Evolutionary conservation across 1,284 basidiomycete genomes (phyloP).

Genomic region (Leccinum subrobustum): DNA sequence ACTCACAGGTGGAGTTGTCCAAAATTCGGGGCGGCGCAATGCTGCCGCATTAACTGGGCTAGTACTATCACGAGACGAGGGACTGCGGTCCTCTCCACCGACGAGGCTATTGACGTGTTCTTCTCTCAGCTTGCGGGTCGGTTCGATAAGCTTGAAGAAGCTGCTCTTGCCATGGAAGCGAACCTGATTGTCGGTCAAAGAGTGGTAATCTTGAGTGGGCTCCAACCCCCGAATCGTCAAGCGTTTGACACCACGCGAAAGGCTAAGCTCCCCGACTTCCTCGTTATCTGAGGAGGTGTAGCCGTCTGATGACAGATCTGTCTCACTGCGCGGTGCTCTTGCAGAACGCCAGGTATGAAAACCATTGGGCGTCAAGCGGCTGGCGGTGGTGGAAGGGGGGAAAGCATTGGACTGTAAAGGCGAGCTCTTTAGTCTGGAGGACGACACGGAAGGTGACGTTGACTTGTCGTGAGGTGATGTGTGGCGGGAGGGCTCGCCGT

Average conservation of each 20-base stretch:
- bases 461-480: conserved; percentile 24
- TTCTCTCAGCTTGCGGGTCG: conserved; percentile 51
- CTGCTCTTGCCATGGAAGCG: conserved; percentile 67
- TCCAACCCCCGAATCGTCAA: conserved; percentile 40
- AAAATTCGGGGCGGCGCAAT: conserved; percentile 34
- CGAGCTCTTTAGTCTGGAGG: conserved; percentile 15
- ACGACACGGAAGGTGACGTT: conserved; percentile 20
- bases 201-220: conserved; percentile 26
- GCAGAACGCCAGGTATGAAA: conserved; percentile 11
- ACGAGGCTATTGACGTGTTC: conserved; percentile 39
- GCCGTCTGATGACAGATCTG: conserved; percentile 36
- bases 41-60: conserved; percentile 26
- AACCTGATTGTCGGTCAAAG: conserved; percentile 35
- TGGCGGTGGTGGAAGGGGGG: conserved; percentile 7
- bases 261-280: conserved; percentile 38
- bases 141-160: conserved; percentile 51
- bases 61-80: conserved; percentile 17
- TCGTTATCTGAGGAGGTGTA: conserved; percentile 41
- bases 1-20: conserved; percentile 38
- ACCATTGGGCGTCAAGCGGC: conserved; percentile 1
- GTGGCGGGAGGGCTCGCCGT: conserved; percentile 21
- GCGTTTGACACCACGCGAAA: conserved; percentile 39
- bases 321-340: conserved; percentile 28
- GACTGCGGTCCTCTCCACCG: conserved; percentile 18
- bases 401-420: conserved; percentile 12